Evolutionary conservation across 768 basidiomycete genomes (phyloP), one percentile per base, ranked within the genome.

Genomic region (Pulveroboletus ravenelii): DNA sequence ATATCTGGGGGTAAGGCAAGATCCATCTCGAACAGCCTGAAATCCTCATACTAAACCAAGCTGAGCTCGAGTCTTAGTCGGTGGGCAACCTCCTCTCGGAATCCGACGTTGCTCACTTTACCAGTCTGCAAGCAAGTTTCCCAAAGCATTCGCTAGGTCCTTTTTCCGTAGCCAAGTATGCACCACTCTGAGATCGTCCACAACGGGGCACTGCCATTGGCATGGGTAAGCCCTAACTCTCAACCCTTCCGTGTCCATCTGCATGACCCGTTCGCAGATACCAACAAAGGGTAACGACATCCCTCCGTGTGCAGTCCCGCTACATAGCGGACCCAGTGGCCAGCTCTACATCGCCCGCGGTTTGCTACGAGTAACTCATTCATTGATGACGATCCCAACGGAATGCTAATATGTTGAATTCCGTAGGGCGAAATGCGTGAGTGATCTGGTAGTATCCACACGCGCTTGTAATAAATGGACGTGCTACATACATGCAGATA

Each of bases 331-430:
- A 14, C 41, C 48, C 2, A 3, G 41, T 18, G 56, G 52, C 9
- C 52, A 45, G n/a, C 36, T 53, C 2, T 63, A 65, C 38, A 41
- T 64, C 45, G 62, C 62, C 15, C 45, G 62, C 3, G 53, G 51
- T 34, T 37, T 53, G 8, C 25, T 63, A 15, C 13, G 37, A 49
- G 62, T 63, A 44, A 37, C 23, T 25, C 35, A 4, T 39, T 36
- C 39, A 1, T 37, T 31, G 18, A 25, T 15, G 29, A 14, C 36
- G 18, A 42, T 43, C 37, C 23, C 41, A 13, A 18, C n/a, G 2
- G 20, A n/a, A 29, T 36, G 20, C 55, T 62, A 29, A 62, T 18
- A 1, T 8, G 5, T 31, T 40, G 40, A 5, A 7, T 27, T 18
- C 12, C 20, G 2, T 27, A 63, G 62, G 60, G 55, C 32, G 60